Base-by-base conservation (phyloP, 495 filamentous ascomycete genomes). In the Tuber brumale region DNA sequence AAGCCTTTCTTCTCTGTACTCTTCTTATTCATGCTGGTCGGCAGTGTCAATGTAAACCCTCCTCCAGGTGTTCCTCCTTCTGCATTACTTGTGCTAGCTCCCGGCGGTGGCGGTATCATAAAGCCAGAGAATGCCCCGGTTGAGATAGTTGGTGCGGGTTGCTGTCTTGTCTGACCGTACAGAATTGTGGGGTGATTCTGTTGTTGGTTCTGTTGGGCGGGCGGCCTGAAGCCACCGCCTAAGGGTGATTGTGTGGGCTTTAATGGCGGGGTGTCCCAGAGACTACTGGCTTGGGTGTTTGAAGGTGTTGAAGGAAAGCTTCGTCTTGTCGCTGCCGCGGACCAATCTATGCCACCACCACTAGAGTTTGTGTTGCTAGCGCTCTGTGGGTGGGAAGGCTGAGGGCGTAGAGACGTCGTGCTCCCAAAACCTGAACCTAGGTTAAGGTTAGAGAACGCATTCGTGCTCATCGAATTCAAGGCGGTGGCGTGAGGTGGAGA, bases 1-100 rank as follows among this genome's bases (percentile, higher is more conserved):
- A 96, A 85, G 12, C 92, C 92, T 41, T 83, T 85, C 80, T 87
- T 89, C 76, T 89, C 85, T 69, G 85, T 84, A 72, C 84, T 84
- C 44, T 84, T 81, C 44, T 84, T 81, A 70, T 66, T 74, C 73
- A 31, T 61, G 48, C 41, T 23, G 5, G 72, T 3, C 10, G 72
- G 35, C 19, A 48, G 35, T 73, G 72, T 73, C 21, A 48, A 39
- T 27, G 72, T 51, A 45, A 71, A 51, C 35, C 41, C 45, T 73
- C 39, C 57, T 70, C 39, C 69, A 0, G 41, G 35, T 7, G 48
- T 75, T 42, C 72, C 74, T 42, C 51, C 76, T 71, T 74, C 75
- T 71, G n/a, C 77, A 45, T 74, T 80, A 70, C 75, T 78, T 21
- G 75, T 69, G 2, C 73, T 72, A 1, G 61, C 66, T 10, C 71